These are phyloP conservation scores for Akanthomyces uredinophilus DNA, from an alignment of 2,329 filamentous ascomycete species.

Conservation along the genomic window DNA sequence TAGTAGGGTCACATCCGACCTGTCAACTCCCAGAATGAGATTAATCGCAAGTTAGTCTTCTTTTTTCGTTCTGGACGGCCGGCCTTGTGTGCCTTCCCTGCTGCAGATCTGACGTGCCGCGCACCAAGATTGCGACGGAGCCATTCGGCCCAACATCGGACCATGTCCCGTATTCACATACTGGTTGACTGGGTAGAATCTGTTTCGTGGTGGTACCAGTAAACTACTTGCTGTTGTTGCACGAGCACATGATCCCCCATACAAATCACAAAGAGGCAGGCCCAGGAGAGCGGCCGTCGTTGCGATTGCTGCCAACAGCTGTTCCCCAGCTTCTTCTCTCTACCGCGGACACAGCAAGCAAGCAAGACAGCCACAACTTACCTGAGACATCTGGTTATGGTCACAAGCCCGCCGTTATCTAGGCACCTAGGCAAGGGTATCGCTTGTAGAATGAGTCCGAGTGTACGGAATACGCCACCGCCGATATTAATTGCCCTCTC, in stretches of 20 bases:
- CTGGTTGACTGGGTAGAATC: no score
- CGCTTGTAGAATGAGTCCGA: not conserved
- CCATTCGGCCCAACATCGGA: no score
- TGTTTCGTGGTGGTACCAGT: no score
- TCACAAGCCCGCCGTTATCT: not conserved
- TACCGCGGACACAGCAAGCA: not conserved
- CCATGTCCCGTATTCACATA: not conserved
- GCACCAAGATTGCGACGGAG: conserved; percentile 6
- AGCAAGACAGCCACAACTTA: not conserved
- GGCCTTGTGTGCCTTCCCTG: not conserved
- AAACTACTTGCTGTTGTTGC: no score
- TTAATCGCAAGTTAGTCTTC: not conserved
- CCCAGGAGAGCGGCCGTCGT: not conserved
- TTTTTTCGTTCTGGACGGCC: not conserved
- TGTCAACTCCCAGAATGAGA: not conserved
- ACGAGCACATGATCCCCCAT: no score
- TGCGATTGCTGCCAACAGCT: not conserved
- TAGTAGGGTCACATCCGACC: conserved; percentile 6
- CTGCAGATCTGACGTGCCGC: conserved; percentile 8
- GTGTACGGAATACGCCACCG: not conserved
- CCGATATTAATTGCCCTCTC: not conserved
- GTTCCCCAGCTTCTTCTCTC: not conserved
- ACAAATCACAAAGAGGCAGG: no score
- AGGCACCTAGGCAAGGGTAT: not conserved
- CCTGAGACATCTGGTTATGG: not conserved